A percentile compares a stretch with the other conserved stretches of the same genome.
Conservation (phyloP, 495 filamentous ascomycete genomes). For the Aspergillus asperescens region DNA sequence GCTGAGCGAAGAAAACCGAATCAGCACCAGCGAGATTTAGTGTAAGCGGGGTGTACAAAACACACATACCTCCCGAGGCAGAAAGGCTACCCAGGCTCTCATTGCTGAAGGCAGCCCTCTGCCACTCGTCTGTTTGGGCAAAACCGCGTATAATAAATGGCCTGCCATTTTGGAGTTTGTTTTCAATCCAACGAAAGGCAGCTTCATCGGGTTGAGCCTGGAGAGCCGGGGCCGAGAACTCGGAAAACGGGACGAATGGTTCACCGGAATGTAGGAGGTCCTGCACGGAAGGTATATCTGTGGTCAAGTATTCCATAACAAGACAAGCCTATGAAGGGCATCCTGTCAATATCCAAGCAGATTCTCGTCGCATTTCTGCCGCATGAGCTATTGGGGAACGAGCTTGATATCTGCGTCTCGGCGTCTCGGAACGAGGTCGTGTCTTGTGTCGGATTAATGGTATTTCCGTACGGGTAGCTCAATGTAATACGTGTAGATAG, state of each 20-base stretch:
- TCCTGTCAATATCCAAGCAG: background rate
- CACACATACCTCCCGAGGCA: slow-evolving; percentile 15
- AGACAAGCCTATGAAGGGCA: background rate
- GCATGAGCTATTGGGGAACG: background rate
- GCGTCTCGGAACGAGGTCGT: background rate
- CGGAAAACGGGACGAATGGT: slow-evolving; percentile 22
- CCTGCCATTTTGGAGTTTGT: slow-evolving; percentile 13
- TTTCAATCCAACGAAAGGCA: slow-evolving; percentile 7
- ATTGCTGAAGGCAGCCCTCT: slow-evolving; percentile 8
- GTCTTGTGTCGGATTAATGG: no score
- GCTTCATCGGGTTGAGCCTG: background rate
- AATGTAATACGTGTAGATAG: no score
- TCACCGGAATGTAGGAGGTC: slow-evolving; percentile 12
- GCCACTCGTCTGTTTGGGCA: slow-evolving; percentile 3
- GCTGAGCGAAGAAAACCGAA: background rate
- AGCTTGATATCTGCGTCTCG: background rate
- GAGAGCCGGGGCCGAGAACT: slow-evolving; percentile 17
- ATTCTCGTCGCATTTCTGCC: background rate
- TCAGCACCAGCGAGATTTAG: background rate
- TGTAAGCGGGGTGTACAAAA: background rate
- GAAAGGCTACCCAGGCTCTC: slow-evolving; percentile 13
- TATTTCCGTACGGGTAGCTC: no score
- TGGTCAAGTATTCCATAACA: slow-evolving; percentile 11
- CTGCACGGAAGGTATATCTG: slow-evolving; percentile 6
- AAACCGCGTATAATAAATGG: slow-evolving; percentile 20